phyloP scores from a whole-genome alignment of 2,329 filamentous ascomycete species.

The Sphaerulina vaccinii region DNA sequence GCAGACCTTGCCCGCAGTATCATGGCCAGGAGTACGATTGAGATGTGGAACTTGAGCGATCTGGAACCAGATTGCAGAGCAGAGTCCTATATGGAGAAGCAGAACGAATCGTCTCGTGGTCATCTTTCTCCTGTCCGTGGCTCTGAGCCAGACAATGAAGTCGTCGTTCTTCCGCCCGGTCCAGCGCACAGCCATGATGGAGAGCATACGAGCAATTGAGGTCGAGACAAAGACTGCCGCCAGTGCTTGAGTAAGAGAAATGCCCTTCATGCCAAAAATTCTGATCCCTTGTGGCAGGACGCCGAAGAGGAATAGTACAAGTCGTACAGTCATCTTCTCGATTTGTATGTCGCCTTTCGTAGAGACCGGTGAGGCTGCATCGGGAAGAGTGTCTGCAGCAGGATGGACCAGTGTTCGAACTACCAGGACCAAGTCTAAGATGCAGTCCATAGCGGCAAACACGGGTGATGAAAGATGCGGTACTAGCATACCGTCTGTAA shows the following conservation, averaged over 20 bases:
- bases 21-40: not conserved
- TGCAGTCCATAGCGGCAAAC: not conserved
- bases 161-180: not conserved
- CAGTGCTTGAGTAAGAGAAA: slow-evolving; percentile 1
- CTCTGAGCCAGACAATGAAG: no score
- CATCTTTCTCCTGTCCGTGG: no score
- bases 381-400: not conserved
- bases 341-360: not conserved
- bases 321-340: not conserved
- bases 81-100: not conserved
- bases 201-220: not conserved
- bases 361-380: no score
- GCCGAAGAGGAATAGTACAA: not conserved
- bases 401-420: no score
- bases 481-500: not conserved
- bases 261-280: slow-evolving; percentile 6
- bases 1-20: not conserved
- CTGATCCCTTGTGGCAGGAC: slow-evolving; percentile 3
- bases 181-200: not conserved
- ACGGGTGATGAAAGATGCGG: slow-evolving; percentile 4
- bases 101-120: not conserved
- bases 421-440: slow-evolving; percentile 1
- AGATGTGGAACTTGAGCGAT: slow-evolving; percentile 1
- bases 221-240: not conserved
- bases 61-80: not conserved